Evolutionary conservation across 2,329 filamentous ascomycete genomes (phyloP).

Genomic region (Botryosphaeria dothidea): DNA sequence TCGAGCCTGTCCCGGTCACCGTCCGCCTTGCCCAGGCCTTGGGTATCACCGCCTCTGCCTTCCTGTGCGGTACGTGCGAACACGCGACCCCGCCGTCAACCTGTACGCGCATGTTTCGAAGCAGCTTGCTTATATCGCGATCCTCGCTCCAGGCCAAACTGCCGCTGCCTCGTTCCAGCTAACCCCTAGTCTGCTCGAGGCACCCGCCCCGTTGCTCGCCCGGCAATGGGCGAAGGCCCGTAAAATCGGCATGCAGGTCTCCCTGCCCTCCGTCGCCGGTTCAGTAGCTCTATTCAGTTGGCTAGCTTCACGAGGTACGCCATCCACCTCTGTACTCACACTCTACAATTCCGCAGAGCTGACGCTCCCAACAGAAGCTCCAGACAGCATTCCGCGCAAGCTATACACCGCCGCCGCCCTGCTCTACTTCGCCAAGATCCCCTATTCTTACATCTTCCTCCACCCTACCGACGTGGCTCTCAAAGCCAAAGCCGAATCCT

Average conservation of each 20-base stretch:
- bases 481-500: constrained; percentile 40
- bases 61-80: constrained; percentile 41
- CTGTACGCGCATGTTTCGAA: background rate
- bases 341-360: background rate
- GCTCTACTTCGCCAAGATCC: constrained; percentile 46
- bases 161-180: constrained; percentile 43
- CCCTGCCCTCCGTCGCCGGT: constrained; percentile 35
- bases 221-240: constrained; percentile 55
- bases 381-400: constrained; percentile 37
- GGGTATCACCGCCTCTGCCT: constrained; percentile 53
- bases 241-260: constrained; percentile 36
- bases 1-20: constrained; percentile 28
- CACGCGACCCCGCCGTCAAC: background rate
- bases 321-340: background rate
- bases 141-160: constrained; percentile 33
- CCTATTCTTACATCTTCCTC: constrained; percentile 55
- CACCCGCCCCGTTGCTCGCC: constrained; percentile 57
- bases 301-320: constrained; percentile 46
- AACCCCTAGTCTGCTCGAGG: constrained; percentile 57
- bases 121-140: background rate
- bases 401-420: constrained; percentile 52
- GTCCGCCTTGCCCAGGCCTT: constrained; percentile 53
- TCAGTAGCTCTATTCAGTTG: constrained; percentile 43
- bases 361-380: constrained; percentile 24
- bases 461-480: constrained; percentile 52